These are phyloP conservation scores for Mortierella sp. DNA, from an alignment of 371 early-diverging fungal species.

Conservation along the genomic window DNA sequence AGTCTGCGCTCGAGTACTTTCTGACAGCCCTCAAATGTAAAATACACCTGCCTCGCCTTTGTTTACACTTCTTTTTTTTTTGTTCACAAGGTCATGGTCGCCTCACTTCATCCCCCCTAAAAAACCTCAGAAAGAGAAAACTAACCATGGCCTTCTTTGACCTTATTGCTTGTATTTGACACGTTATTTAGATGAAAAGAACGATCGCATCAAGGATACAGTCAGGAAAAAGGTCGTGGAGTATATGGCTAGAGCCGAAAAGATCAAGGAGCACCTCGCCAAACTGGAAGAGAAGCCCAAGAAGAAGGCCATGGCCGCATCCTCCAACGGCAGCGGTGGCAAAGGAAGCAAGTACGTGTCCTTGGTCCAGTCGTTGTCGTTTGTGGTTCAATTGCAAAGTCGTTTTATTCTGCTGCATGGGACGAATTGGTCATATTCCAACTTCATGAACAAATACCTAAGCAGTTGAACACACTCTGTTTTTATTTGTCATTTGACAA, in stretches of 20 bases:
- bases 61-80: background rate
- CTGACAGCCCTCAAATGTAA: constrained; percentile 95
- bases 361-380: background rate
- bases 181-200: constrained; percentile 94
- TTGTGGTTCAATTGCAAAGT: no score
- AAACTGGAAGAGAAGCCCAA: constrained; percentile 78
- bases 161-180: background rate
- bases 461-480: background rate
- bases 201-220: constrained; percentile 87
- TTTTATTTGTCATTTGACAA: background rate
- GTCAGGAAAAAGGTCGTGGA: constrained; percentile 92
- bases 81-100: background rate
- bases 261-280: constrained; percentile 87
- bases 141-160: background rate
- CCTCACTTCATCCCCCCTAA: background rate
- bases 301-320: constrained; percentile 71
- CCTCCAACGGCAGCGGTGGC: constrained; percentile 57
- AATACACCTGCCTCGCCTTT: constrained; percentile 3
- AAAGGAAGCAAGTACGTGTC: constrained; percentile 61
- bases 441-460: constrained; percentile 6
- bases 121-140: background rate
- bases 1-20: constrained; percentile 92
- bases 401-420: no score
- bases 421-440: background rate
- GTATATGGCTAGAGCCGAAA: constrained; percentile 95